Percentiles rank a stretch among this genome's conserved stretches.
Conservation (phyloP, 306 rosid genomes). For the Styphnolobium japonicum region DNA sequence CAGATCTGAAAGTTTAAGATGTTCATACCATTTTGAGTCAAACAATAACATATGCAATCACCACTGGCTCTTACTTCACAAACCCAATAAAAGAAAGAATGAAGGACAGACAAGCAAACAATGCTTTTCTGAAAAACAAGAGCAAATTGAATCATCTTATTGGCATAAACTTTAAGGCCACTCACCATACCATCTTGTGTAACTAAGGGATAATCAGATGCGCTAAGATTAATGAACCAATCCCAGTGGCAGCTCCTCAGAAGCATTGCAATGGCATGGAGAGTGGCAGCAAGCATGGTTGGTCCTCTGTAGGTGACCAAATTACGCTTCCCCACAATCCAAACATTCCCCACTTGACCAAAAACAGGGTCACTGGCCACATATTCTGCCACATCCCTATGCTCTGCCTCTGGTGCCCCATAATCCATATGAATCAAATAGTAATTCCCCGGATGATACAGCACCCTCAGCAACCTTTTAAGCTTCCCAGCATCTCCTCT, state of each 20-base stretch:
- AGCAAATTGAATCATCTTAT: background rate
- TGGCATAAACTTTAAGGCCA: conserved; percentile 29
- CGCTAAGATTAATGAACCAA: conserved; percentile 95
- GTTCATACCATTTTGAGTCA: background rate
- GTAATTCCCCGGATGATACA: conserved; percentile 84
- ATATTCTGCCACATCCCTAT: conserved; percentile 47
- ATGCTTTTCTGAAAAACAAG: background rate
- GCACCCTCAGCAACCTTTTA: conserved; percentile 56
- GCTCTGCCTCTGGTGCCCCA: conserved; percentile 65
- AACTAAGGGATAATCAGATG: conserved; percentile 84
- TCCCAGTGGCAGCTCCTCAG: conserved; percentile 70
- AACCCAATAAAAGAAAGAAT: background rate
- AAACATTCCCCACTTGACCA: conserved; percentile 71
- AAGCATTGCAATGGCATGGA: conserved; percentile 79
- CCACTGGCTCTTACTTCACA: background rate
- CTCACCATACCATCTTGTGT: conserved; percentile 99
- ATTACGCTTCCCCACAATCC: conserved; percentile 76
- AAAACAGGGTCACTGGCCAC: conserved; percentile 59
- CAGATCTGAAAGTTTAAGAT: conserved; percentile 56
- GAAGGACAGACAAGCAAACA: background rate
- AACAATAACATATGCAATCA: background rate
- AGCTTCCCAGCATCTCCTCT: conserved; percentile 63
- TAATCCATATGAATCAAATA: conserved; percentile 80
- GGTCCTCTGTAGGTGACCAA: conserved; percentile 93
- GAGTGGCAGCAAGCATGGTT: conserved; percentile 92